These are phyloP conservation scores for Arabidopsis thaliana DNA, from an alignment of 345 rosid species.

Conservation along the genomic window DNA sequence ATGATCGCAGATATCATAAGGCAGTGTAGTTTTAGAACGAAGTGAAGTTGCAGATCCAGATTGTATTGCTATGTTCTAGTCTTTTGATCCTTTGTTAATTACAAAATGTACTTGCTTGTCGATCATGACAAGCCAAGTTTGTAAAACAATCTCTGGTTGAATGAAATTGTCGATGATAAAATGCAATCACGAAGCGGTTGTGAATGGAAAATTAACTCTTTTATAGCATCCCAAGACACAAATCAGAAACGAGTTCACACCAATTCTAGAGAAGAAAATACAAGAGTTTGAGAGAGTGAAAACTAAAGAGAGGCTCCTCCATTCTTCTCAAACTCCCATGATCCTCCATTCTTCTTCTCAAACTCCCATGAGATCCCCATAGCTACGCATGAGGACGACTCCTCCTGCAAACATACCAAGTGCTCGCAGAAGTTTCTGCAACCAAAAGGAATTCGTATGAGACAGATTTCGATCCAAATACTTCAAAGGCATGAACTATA, in stretches of 20 bases:
- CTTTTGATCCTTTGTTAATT: background rate
- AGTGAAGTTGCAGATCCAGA: background rate
- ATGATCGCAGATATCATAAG: too few species aligned
- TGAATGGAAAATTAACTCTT: background rate
- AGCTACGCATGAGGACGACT: conserved; percentile 77
- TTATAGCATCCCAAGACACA: conserved; percentile 5
- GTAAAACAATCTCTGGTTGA: background rate
- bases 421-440: conserved; percentile 81
- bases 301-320: conserved; percentile 6
- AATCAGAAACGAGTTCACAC: conserved; percentile 5
- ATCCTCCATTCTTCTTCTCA: conserved; percentile 37
- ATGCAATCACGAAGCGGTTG: background rate
- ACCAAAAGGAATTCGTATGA: background rate
- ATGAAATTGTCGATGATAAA: background rate
- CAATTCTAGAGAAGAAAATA: conserved; percentile 1
- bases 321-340: conserved; percentile 42
- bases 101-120: background rate
- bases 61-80: background rate
- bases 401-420: conserved; percentile 79
- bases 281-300: conserved; percentile 17
- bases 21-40: too few species aligned
- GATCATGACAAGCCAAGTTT: background rate
- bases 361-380: conserved; percentile 86
- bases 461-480: background rate
- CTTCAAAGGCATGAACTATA: background rate